These are phyloP conservation scores for Tylopilus sp. DNA, from an alignment of 768 basidiomycete genomes.

Conservation along the genomic window DNA sequence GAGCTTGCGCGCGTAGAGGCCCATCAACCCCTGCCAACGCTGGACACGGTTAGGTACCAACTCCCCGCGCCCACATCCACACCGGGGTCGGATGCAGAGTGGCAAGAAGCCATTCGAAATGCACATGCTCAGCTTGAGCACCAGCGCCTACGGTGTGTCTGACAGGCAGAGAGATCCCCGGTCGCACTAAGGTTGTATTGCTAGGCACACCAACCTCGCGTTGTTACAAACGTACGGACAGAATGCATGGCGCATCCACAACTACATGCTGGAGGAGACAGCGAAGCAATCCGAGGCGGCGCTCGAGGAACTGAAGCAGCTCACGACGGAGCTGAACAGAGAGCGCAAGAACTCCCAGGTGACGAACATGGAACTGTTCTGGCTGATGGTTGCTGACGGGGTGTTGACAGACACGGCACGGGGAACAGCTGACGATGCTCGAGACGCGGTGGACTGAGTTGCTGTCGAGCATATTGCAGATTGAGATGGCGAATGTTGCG, in stretches of 20 bases:
- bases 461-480: constrained; percentile 85
- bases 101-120: constrained; percentile 71
- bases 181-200: constrained; percentile 8
- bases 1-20: constrained; percentile 75
- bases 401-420: constrained; percentile 60
- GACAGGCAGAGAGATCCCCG: not conserved
- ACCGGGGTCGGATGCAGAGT: constrained; percentile 70
- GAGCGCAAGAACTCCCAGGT: constrained; percentile 87
- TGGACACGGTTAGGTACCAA: constrained; percentile 74
- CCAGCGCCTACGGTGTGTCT: constrained; percentile 67
- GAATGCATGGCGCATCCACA: constrained; percentile 91
- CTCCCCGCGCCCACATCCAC: constrained; percentile 62
- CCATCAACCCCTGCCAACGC: constrained; percentile 56
- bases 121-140: constrained; percentile 84
- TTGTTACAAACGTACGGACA: constrained; percentile 82
- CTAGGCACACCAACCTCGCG: constrained; percentile 77
- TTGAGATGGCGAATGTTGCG: constrained; percentile 92
- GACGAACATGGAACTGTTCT: not conserved
- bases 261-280: constrained; percentile 79
- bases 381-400: not conserved
- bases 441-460: constrained; percentile 93
- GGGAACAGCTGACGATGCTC: constrained; percentile 73
- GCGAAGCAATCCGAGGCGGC: constrained; percentile 67
- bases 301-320: constrained; percentile 73
- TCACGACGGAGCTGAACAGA: constrained; percentile 83